Base-by-base conservation (phyloP, 2,329 filamentous ascomycete genomes). In the Calonectria hawksworthii region DNA sequence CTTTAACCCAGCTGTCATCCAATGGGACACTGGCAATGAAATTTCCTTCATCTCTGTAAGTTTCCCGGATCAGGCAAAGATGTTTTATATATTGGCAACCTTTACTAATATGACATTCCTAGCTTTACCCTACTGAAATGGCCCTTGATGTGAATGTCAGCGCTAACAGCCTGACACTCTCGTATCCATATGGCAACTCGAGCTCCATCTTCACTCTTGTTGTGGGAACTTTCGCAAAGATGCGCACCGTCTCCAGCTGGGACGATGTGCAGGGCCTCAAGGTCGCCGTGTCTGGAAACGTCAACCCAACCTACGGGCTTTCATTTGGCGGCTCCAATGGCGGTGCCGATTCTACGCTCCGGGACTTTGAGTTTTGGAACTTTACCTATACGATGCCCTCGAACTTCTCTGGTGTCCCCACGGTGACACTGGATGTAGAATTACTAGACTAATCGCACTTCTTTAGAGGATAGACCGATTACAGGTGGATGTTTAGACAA, bases 1-100 rank as follows among this genome's bases (percentile, higher is more conserved):
- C 0, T 93, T 92, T 82, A 92, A 90, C 73, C 92, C 92, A 0
- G 89, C 90, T 0, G 88, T 93, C 8, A 86, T 91, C 0, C 92
- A 93, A 78, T 93, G 92, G 92, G 80, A 85, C 21, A 86, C 85
- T 6, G 86, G 84, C 6, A 77, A 79, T 26, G 85, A 86, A 64
- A 81, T 84, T 10, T 77, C 79, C 0, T 83, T 79, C 13, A 77
- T 83, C 16, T 80, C 79, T 5, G 80, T 80, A 72, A 63, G 80
- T 78, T 10, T 5, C 14, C 3, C 7, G 5, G 14, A 21, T 30
- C 2, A 14, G 7, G 23, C 5, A 4, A 63, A 3, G n/a, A n/a
- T 3, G 4, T 4, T 34, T 36, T 7, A 36, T 16, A 13, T 11
- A 13, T 1, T 86, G 84, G 0, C 85, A 88, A 72, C 81, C 9